Percentiles rank a stretch among this genome's conserved stretches.
Evolutionary conservation across 768 basidiomycete species (phyloP).

Genomic region (Amanita brunnescens): DNA sequence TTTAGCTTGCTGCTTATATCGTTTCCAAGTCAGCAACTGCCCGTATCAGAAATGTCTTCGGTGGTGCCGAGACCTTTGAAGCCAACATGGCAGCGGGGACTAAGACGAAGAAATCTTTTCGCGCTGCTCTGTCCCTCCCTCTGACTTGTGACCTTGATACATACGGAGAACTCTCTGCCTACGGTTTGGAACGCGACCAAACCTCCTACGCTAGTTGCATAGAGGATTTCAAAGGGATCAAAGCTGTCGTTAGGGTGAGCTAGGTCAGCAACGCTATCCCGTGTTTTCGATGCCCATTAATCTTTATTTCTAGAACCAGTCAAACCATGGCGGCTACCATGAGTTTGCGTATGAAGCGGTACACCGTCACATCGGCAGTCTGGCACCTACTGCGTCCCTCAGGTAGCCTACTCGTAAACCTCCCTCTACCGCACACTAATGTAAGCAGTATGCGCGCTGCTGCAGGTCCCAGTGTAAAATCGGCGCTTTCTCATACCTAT

Average conservation of each 20-base stretch:
- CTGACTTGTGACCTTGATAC: slow-evolving; percentile 54
- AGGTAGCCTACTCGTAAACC: slow-evolving; percentile 38
- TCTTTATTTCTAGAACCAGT: slow-evolving; percentile 25
- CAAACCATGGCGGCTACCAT: slow-evolving; percentile 40
- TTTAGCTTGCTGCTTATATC: not conserved
- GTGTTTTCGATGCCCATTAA: slow-evolving; percentile 12
- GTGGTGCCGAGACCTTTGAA: slow-evolving; percentile 83
- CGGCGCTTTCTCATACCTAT: slow-evolving; percentile 73
- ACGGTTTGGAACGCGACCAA: slow-evolving; percentile 74
- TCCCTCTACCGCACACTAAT: not conserved
- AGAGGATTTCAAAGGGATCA: slow-evolving; percentile 56
- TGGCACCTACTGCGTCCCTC: slow-evolving; percentile 71
- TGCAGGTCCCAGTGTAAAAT: slow-evolving; percentile 76
- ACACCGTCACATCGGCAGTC: slow-evolving; percentile 61
- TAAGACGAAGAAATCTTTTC: slow-evolving; percentile 76
- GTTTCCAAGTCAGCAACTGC: slow-evolving; percentile 59
- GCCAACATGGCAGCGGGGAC: slow-evolving; percentile 81
- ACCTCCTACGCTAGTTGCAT: slow-evolving; percentile 65
- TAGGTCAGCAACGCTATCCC: slow-evolving; percentile 32
- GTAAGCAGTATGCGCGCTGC: slow-evolving; percentile 66
- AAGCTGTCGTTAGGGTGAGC: slow-evolving; percentile 70
- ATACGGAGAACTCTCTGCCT: slow-evolving; percentile 60
- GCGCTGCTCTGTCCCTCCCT: slow-evolving; percentile 58
- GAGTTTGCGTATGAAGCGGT: slow-evolving; percentile 83
- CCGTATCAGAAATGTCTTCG: slow-evolving; percentile 80